Evolutionary conservation across 1,284 basidiomycete species (phyloP), one percentile per base, ranked within the genome.

Genomic region (Coniferiporia weirii): DNA sequence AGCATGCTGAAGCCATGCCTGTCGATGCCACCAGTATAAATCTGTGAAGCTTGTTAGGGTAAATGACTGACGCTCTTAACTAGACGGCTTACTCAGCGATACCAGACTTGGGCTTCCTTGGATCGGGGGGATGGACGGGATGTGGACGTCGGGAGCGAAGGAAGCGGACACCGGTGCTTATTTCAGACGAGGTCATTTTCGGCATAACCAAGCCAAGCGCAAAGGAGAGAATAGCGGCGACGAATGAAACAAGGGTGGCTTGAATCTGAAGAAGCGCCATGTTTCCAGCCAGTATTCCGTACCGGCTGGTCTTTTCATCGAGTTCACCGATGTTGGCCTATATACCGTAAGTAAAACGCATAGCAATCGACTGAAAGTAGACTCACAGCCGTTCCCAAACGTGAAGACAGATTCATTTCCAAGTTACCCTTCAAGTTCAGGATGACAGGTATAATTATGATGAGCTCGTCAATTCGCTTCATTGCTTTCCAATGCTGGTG

Each of bases 361-460:
- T 35, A 27, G 47, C 22, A n/a, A 20, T 32, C 8, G 48, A 20
- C 10, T 10, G 22, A 27, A 1, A 15, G 13, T 4, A 27, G 13
- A 65, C 64, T 45, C 54, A 69, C 85, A 3, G 86, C 83, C 1
- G 89, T 91, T 3, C 83, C 82, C 13, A 91, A 74, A n/a, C 88
- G 79, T 2, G 89, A 87, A 10, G 87, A 90, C 12, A 91, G 83
- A 64, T 95, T 95, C 91, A 96, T 95, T 73, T 96, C 95, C 49
- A 98, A 82, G 67, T 98, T 98, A 15, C 96, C 96, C 70, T 98
- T 98, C 63, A 99, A 84, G 68, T 98, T 99, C 65, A 96, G 82
- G 20, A 98, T 78, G 66, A 97, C 95, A 10, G 96, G 95, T 7
- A 98, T 88, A 60, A 98, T 91, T 77, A 98, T 95, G 68, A 98